Percentiles rank a stretch among this genome's conserved stretches.
These are phyloP conservation scores for Schizophyllum commune DNA, from an alignment of 1,284 basidiomycete genomes.

Conservation along the genomic window DNA sequence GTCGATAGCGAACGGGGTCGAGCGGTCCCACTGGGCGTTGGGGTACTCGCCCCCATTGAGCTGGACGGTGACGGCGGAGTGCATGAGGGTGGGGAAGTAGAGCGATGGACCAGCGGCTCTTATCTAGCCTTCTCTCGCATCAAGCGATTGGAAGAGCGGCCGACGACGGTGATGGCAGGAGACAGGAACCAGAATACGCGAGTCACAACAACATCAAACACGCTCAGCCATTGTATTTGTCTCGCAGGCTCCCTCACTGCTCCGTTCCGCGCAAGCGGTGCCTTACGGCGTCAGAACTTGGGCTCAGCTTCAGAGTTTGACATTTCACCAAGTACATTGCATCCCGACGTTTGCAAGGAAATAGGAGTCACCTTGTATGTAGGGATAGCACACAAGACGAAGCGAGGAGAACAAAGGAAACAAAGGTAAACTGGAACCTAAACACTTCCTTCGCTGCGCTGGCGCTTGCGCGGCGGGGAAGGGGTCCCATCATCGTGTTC, in stretches of 20 bases:
- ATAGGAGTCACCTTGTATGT: no score
- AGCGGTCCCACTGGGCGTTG: neutral
- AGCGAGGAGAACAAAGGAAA: no score
- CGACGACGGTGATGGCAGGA: neutral
- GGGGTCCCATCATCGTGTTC: no score
- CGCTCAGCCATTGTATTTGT: slow-evolving; percentile 4
- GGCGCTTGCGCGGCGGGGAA: no score
- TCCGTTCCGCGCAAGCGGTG: neutral
- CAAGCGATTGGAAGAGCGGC: neutral
- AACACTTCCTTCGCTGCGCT: no score
- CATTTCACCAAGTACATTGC: no score
- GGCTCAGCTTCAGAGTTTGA: no score
- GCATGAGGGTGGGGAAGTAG: neutral
- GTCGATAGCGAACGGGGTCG: neutral
- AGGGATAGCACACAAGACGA: no score
- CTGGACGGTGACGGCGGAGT: neutral
- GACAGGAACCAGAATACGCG: neutral
- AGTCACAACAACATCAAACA: neutral
- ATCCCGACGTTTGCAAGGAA: no score
- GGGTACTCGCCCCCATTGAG: neutral
- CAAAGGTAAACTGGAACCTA: no score
- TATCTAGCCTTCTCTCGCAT: neutral
- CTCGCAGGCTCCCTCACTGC: neutral
- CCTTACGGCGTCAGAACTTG: no score
- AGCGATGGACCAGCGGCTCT: neutral